Evolutionary conservation across 306 rosid genomes (phyloP), one percentile per base, ranked within the genome.

Genomic region (Calophaca sinica): DNA sequence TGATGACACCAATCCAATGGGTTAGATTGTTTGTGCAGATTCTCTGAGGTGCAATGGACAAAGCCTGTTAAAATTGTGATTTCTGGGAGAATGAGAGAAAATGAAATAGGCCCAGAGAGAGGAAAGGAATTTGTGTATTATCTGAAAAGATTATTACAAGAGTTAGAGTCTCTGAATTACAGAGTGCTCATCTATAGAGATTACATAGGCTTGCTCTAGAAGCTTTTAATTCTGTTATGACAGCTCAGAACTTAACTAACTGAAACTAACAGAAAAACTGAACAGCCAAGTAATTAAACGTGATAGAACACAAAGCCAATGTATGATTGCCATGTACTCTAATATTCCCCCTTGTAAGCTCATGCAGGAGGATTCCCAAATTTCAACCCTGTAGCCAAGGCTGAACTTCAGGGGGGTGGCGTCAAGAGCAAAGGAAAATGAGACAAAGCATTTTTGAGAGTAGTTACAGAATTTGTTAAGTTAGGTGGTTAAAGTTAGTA

Each of bases 91-190:
- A 4, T 35, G 38, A 35, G 38, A 35, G 13, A 28, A 9, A 55
- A 29, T 53, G 26, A 9, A 29, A 4, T 28, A 9, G 36, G 12
- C 41, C 20, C 14, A 9, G 15, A 58, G 3, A 58, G 14, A 58
- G 38, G 26, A 55, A 55, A 28, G 26, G 32, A 26, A 26, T 3
- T 55, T 55, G 10, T 28, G 62, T 28, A 9, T 28, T 9, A 9
- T 26, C n/a, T 1, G 5, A 55, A 28, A 3, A 26, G 9, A 9
- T 26, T 1, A 55, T 55, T 10, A 55, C 36, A 55, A 2, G 60
- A 55, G 62, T 29, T 60, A 20, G 26, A 32, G 66, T 60, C 66
- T 60, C 45, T 60, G 20, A 60, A 35, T 60, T 60, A 60, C 26
- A 5, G 63, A 10, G 41, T 58, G 5, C 63, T 5, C 12, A 31